phyloP scores from a whole-genome alignment of 176 grass and related monocot species.

The Carex pumila region DNA sequence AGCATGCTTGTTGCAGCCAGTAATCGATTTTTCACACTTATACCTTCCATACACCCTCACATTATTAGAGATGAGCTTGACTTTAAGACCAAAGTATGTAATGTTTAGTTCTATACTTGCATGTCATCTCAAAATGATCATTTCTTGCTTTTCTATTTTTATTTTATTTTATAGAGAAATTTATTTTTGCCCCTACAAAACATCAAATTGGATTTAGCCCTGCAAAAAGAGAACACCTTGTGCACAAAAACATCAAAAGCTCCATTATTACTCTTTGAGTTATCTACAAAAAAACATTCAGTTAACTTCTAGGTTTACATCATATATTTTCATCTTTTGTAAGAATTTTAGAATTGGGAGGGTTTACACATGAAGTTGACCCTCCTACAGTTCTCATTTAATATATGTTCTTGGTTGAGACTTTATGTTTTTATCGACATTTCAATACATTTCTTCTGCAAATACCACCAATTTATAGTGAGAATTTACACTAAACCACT shows the following conservation, averaged over 20 bases:
- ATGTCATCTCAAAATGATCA: background rate
- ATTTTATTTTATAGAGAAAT: background rate
- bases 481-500: background rate
- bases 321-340: background rate
- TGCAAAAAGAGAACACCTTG: background rate
- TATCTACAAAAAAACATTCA: background rate
- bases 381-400: background rate
- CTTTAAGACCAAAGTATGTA: slow-evolving; percentile 71
- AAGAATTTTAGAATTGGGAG: background rate
- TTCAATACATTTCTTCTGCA: background rate
- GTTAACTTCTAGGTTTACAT: background rate
- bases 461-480: background rate
- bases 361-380: background rate
- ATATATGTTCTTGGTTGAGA: background rate
- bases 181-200: background rate
- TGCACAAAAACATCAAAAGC: background rate
- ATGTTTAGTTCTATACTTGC: background rate
- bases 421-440: background rate
- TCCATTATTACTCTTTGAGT: background rate
- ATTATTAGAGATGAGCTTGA: slow-evolving; percentile 67
- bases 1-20: slow-evolving; percentile 85
- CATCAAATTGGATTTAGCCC: background rate
- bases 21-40: slow-evolving; percentile 93
- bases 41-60: slow-evolving; percentile 90
- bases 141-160: background rate